Conservation (phyloP, 2,329 filamentous ascomycete genomes). For the Teratosphaeria viscida region DNA sequence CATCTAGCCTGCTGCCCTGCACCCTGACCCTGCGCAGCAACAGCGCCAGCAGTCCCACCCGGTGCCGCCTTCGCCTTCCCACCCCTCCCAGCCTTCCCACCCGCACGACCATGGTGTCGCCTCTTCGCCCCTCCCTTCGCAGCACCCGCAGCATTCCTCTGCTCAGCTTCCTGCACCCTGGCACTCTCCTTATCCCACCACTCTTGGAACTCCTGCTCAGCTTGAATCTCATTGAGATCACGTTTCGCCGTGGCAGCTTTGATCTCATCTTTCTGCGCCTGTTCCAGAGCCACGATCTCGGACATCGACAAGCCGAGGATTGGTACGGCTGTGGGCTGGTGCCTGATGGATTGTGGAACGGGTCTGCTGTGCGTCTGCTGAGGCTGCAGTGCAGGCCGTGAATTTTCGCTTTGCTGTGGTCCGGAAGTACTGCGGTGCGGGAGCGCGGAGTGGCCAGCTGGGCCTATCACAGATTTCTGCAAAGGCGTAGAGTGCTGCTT, state of each 20-base stretch:
- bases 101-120: conserved; percentile 9
- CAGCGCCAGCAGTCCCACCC: background rate
- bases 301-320: conserved; percentile 64
- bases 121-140: conserved; percentile 8
- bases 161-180: conserved; percentile 38
- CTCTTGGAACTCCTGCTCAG: conserved; percentile 92
- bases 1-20: background rate
- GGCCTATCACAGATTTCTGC: conserved; percentile 9
- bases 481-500: conserved; percentile 11
- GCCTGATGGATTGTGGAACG: conserved; percentile 37
- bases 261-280: conserved; percentile 70
- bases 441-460: conserved; percentile 9
- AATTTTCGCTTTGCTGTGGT: conserved; percentile 10
- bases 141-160: conserved; percentile 6
- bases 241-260: conserved; percentile 79
- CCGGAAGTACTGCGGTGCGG: conserved; percentile 14
- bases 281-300: conserved; percentile 82
- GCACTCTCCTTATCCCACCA: conserved; percentile 88
- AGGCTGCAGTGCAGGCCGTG: conserved; percentile 1
- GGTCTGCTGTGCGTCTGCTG: conserved; percentile 26
- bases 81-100: conserved; percentile 6
- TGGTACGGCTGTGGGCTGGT: conserved; percentile 49
- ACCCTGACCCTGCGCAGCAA: background rate
- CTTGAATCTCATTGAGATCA: conserved; percentile 86
- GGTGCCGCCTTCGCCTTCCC: background rate